Percentiles rank a stretch among this genome's conserved stretches.
Conservation (phyloP, 306 rosid genomes). For the Casuarina cunninghamiana region DNA sequence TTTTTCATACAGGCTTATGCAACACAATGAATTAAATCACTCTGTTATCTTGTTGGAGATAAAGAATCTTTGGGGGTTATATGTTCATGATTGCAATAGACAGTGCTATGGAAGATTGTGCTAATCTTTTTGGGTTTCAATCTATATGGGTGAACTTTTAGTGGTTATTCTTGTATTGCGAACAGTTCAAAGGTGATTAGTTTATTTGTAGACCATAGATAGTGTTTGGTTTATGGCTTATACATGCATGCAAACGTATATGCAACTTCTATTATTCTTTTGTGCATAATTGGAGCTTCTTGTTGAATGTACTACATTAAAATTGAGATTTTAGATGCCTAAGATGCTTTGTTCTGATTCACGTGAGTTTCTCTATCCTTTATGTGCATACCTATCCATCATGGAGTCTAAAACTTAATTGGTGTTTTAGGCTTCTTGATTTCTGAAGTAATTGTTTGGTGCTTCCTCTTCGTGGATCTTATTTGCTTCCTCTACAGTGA, state of each 20-base stretch:
- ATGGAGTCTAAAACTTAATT: background rate
- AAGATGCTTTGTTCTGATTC: background rate
- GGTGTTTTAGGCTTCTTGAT: background rate
- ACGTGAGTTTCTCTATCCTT: background rate
- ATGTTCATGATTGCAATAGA: background rate
- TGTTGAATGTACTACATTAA: background rate
- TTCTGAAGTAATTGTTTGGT: background rate
- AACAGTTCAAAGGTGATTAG: background rate
- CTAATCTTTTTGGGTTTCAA: background rate
- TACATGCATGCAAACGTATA: background rate
- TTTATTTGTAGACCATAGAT: background rate
- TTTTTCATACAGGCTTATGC: no score
- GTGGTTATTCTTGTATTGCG: background rate
- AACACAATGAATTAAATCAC: no score
- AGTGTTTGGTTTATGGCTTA: background rate
- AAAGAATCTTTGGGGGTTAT: background rate
- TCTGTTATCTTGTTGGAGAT: background rate
- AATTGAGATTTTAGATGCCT: background rate
- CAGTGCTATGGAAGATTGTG: background rate
- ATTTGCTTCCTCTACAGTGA: background rate
- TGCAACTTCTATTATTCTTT: background rate
- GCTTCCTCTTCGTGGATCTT: constrained; percentile 2
- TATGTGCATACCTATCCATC: background rate
- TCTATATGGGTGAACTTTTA: background rate
- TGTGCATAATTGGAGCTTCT: background rate